phyloP scores from a whole-genome alignment of 2,329 filamentous ascomycete genomes.

The Fusarium sp. region DNA sequence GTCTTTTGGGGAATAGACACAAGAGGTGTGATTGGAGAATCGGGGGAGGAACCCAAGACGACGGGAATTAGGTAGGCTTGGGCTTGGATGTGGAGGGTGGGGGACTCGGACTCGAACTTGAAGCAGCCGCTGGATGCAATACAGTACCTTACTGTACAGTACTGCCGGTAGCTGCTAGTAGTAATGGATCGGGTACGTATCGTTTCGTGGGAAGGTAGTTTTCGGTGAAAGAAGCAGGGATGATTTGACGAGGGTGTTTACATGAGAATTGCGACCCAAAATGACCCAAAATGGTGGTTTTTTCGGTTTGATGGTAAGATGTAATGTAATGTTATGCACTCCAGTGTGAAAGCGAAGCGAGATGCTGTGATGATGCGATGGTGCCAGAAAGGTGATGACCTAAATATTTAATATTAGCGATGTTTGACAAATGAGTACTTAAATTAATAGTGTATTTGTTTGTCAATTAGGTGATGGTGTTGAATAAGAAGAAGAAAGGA shows the following conservation, averaged over 20 bases:
- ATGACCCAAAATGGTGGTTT: slow-evolving; percentile 5
- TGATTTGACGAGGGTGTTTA: slow-evolving; percentile 42
- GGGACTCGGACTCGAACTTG: slow-evolving; percentile 27
- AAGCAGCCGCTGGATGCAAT: slow-evolving; percentile 2
- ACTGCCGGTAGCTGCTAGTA: neutral
- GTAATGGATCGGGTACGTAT: slow-evolving; percentile 25
- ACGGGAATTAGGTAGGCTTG: slow-evolving; percentile 30
- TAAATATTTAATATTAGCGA: neutral
- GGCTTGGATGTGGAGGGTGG: slow-evolving; percentile 26
- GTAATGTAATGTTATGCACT: neutral
- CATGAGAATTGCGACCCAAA: slow-evolving; percentile 32
- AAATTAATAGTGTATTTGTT: slow-evolving; percentile 2
- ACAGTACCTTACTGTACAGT: neutral
- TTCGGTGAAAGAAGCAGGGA: slow-evolving; percentile 47
- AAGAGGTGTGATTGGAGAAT: slow-evolving; percentile 46
- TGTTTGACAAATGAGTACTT: neutral
- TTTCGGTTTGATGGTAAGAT: neutral
- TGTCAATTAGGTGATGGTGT: slow-evolving; percentile 34
- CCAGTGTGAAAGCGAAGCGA: neutral
- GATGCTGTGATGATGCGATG: slow-evolving; percentile 3
- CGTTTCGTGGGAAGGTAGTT: slow-evolving; percentile 30
- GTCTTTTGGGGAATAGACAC: slow-evolving; percentile 43
- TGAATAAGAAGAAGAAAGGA: slow-evolving; percentile 22
- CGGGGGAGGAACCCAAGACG: slow-evolving; percentile 36
- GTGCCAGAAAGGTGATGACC: neutral